Conservation (phyloP, 495 filamentous ascomycete species). For the Podospora fimiseda region DNA sequence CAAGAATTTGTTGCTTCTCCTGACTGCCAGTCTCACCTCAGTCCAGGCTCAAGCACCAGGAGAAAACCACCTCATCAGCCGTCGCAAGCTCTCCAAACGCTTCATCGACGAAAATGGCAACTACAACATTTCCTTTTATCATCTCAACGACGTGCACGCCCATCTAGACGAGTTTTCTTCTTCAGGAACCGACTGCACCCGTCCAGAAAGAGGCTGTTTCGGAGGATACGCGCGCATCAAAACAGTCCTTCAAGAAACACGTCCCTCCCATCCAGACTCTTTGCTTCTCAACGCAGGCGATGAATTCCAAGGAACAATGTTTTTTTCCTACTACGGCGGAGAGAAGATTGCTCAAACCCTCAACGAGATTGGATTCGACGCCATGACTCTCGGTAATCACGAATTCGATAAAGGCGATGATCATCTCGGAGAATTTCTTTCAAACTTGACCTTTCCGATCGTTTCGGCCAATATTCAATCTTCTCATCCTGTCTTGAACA, state of each 20-base stretch:
- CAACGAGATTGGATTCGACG: conserved; percentile 52
- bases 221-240: conserved; percentile 55
- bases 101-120: conserved; percentile 46
- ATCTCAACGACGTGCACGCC: conserved; percentile 57
- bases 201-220: conserved; percentile 45
- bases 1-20: not conserved
- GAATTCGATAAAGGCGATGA: conserved; percentile 52
- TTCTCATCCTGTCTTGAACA: conserved; percentile 42
- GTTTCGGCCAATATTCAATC: conserved; percentile 49
- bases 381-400: conserved; percentile 57
- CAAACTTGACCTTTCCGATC: conserved; percentile 54
- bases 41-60: not conserved
- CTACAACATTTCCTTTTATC: conserved; percentile 56
- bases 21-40: not conserved
- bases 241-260: conserved; percentile 41
- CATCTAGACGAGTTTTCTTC: conserved; percentile 52
- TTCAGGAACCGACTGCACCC: conserved; percentile 49
- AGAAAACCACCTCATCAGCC: conserved; percentile 37
- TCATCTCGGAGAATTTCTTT: conserved; percentile 43
- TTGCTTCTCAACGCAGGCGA: conserved; percentile 52
- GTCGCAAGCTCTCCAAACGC: conserved; percentile 37
- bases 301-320: conserved; percentile 57
- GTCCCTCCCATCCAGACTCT: conserved; percentile 47
- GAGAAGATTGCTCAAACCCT: conserved; percentile 57
- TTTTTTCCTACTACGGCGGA: conserved; percentile 52